Base-by-base conservation (phyloP, 2,329 filamentous ascomycete genomes). In the Penicillium sp. region DNA sequence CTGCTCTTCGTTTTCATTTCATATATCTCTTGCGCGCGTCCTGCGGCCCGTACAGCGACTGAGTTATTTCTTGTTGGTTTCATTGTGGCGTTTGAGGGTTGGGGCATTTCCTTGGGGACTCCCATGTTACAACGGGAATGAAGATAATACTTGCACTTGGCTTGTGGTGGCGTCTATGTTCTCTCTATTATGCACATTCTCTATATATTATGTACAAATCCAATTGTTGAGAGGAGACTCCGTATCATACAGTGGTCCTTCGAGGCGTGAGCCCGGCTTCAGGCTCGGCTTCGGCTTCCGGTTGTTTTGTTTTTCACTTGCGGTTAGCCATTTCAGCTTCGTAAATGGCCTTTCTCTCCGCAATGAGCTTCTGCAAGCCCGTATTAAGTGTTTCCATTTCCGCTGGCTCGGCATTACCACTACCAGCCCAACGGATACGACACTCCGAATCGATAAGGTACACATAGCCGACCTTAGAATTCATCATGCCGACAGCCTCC, bases 341-440 rank as follows among this genome's bases (percentile, higher is more conserved):
- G 30, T 35, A 49, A 57, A 66, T 67, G 40, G 70, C 65, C 38
- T 67, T 75, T 63, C 73, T 76, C 70, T 81, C 77, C 61, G 78
- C 74, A 57, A 82, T 70, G 60, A 83, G 70, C 64, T 75, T 80
- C 65, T 67, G 72, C 38, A 82, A 64, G 2, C 78, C 79, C 28
- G 74, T 72, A 59, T 82, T 81, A 64, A 83, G 68, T 17, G 73
- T 75, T 58, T 79, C 76, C 66, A 79, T 68, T 73, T 81, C 80
- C 24, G 68, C 71, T 35, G 72, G 67, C 61, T 80, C 75, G 15
- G 80, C 79, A 55, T 79, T 73, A 42, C 78, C 81, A 65, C 93
- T 96, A 4, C 91, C 95, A 0, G 94, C 95, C 95, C 95, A 99
- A 60, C 95, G 86, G 69, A 99, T 96, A 79, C 88, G 91, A 76